These are phyloP conservation scores for Umbelopsis sp. DNA, from an alignment of 371 early-diverging fungal species.

Conservation along the genomic window DNA sequence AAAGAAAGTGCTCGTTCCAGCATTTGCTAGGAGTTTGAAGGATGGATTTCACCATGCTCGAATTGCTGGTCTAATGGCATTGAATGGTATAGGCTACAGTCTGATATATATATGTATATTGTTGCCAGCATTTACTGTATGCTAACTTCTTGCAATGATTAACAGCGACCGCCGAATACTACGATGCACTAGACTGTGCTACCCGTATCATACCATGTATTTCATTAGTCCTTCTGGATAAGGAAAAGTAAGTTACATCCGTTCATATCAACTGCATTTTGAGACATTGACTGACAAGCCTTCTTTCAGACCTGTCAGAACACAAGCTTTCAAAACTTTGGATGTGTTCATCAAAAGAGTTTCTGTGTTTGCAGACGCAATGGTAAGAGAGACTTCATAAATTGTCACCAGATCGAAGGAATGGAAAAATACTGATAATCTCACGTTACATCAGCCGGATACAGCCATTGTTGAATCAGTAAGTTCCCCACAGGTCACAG, in stretches of 20 bases:
- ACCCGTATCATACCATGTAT: slow-evolving; percentile 76
- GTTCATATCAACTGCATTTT: neutral
- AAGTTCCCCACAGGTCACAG: neutral
- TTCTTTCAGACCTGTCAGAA: slow-evolving; percentile 67
- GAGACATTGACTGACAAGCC: neutral
- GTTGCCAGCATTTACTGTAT: no score
- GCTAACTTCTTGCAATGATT: neutral
- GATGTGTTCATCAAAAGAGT: slow-evolving; percentile 65
- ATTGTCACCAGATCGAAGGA: neutral
- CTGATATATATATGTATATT: neutral
- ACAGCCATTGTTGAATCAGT: slow-evolving; percentile 42
- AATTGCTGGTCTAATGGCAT: slow-evolving; percentile 86
- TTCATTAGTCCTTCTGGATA: slow-evolving; percentile 78
- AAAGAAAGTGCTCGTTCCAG: slow-evolving; percentile 79
- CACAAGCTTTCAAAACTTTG: slow-evolving; percentile 79
- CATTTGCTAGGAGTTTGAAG: slow-evolving; percentile 80
- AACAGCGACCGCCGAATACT: slow-evolving; percentile 72
- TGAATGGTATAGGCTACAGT: slow-evolving; percentile 54
- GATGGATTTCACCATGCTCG: slow-evolving; percentile 94
- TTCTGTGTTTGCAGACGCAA: slow-evolving; percentile 68
- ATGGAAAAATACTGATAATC: neutral
- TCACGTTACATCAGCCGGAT: slow-evolving; percentile 52
- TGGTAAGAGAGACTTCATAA: slow-evolving; percentile 49
- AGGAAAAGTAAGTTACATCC: slow-evolving; percentile 70
- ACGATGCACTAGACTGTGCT: slow-evolving; percentile 76